Evolutionary conservation across 176 grass and related monocot species (phyloP).

Genomic region (Alloteropsis semialata): DNA sequence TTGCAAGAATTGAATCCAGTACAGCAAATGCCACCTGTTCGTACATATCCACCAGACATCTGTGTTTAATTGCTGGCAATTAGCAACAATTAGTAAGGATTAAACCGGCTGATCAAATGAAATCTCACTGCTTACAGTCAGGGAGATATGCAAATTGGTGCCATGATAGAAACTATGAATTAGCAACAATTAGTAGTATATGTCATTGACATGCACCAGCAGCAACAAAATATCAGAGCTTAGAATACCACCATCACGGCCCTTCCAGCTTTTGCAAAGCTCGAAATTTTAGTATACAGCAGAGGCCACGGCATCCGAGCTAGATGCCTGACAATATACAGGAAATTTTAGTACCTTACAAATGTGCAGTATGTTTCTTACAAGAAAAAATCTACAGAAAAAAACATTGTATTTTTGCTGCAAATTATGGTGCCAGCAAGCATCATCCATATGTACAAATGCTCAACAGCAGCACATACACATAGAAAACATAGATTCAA

Average conservation of each 20-base stretch:
- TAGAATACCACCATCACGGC: neutral
- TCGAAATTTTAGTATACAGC: too few relatives aligned
- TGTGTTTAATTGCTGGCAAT: neutral
- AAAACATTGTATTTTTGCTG: neutral
- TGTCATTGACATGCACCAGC: neutral
- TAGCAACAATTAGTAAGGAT: neutral
- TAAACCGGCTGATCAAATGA: neutral
- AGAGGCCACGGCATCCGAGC: too few relatives aligned
- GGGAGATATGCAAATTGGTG: neutral
- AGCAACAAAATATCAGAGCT: too few relatives aligned
- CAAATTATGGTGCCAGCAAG: neutral
- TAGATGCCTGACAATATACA: neutral
- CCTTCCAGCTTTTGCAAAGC: too few relatives aligned
- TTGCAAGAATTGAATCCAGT: conserved; percentile 17
- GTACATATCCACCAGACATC: neutral
- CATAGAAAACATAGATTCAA: neutral
- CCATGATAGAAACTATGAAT: neutral
- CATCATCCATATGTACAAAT: neutral
- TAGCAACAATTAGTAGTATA: neutral
- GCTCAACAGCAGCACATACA: too few relatives aligned
- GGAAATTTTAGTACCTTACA: neutral
- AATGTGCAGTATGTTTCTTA: neutral
- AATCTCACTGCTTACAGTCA: neutral
- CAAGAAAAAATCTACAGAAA: neutral
- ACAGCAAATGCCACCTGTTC: conserved; percentile 22